Conservation (phyloP, 805 yeast species). For the Saturnispora gosingensis region DNA sequence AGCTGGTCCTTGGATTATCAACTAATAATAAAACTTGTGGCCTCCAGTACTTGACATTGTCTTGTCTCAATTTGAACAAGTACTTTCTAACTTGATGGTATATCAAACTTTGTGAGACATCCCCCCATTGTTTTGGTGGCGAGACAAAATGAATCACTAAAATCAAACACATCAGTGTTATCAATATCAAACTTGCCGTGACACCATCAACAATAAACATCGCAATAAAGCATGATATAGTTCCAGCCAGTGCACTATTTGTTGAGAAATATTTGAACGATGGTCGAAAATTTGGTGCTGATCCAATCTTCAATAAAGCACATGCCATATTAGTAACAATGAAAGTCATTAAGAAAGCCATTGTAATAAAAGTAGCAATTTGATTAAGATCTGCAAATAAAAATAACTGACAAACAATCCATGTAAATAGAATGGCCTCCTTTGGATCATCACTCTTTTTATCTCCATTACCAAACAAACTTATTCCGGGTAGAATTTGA, state of each 20-base stretch:
- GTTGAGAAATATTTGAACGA: conserved; percentile 82
- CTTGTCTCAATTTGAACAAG: conserved; percentile 69
- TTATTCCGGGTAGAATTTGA: conserved; percentile 72
- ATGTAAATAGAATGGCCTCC: conserved; percentile 62
- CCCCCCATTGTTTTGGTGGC: conserved; percentile 98
- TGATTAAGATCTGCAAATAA: conserved; percentile 85
- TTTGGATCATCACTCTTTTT: conserved; percentile 45
- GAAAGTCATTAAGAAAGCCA: conserved; percentile 96
- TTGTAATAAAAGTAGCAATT: conserved; percentile 90
- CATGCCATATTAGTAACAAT: conserved; percentile 93
- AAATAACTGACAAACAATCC: conserved; percentile 76
- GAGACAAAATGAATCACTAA: conserved; percentile 78
- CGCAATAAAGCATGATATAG: conserved; percentile 58
- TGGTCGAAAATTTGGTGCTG: conserved; percentile 98
- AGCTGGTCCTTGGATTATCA: conserved; percentile 85
- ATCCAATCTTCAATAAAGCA: conserved; percentile 72
- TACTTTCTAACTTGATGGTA: conserved; percentile 96
- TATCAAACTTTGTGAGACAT: conserved; percentile 88
- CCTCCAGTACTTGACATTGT: conserved; percentile 96
- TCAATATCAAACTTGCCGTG: conserved; percentile 70
- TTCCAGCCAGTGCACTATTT: conserved; percentile 73
- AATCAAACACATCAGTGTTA: conserved; percentile 57
- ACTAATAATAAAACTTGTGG: conserved; percentile 86
- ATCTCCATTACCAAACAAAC: conserved; percentile 44
- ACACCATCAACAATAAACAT: conserved; percentile 94